Evolutionary conservation across 768 basidiomycete species (phyloP), one percentile per base, ranked within the genome.

Genomic region (Udeniomyces megalosporus): DNA sequence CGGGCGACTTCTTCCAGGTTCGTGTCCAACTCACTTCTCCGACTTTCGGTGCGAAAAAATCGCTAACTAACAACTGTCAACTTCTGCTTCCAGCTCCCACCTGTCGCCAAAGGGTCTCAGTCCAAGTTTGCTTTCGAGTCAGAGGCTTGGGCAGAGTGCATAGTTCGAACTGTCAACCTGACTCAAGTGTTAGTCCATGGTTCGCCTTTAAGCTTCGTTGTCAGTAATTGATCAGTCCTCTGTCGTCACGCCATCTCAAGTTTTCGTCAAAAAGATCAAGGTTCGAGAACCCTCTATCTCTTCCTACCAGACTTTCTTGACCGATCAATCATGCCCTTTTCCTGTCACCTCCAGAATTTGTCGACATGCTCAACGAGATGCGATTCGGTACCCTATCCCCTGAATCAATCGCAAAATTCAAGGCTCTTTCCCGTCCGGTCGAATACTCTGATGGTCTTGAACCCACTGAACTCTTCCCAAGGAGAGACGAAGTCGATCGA

Each of bases 341-440:
- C 28, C 20, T 31, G 42, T 12, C 22, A 24, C 2, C 7, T 45
- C 15, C 44, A 57, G 55, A 20, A 14, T 65, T 65, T 32, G 81
- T 99, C 55, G 79, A 88, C 71, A 97, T 97, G 90, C 77, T 97
- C 54, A 97, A 96, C 71, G 92, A 97, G 72, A 97, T 97, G 95
- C 82, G 95, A 17, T 93, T 88, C 68, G 95, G 95, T 3, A 75
- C 67, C 17, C 73, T 97, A 35, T 79, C 83, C 1, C 65, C 69
- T 2, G 74, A 76, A n/a, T 91, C 90, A 0, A 83, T 90, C 64
- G 61, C 69, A 31, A 82, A 78, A 58, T 96, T 97, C 77, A 80
- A 73, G 67, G 75, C 74, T 0, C 76, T 97, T n/a, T 78, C 81
- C 2, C 77, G 90, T 34, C 72, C 77, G 20, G 81, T 92, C 28